Conservation (phyloP, 371 early-diverging fungal species). For the Circinella minor region DNA sequence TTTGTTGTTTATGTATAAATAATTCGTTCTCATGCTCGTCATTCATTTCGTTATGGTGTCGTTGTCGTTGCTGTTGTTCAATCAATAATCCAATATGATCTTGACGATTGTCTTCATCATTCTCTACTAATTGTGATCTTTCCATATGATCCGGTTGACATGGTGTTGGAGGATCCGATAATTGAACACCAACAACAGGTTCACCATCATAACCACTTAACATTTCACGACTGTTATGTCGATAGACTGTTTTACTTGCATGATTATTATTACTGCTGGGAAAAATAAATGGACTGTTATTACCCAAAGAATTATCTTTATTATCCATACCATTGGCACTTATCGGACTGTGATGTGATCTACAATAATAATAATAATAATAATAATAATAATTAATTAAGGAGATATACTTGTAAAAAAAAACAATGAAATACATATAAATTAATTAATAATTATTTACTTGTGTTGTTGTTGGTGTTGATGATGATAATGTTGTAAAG, state of each 20-base stretch:
- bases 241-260: neutral
- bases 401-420: neutral
- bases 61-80: constrained; percentile 15
- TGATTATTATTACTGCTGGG: neutral
- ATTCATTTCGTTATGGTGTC: neutral
- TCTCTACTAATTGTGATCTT: too few relatives aligned
- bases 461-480: neutral
- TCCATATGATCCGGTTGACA: neutral
- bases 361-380: neutral
- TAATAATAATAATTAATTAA: neutral
- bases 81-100: neutral
- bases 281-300: neutral
- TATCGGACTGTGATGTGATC: constrained; percentile 4
- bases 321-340: neutral
- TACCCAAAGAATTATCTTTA: neutral
- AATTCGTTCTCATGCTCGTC: too few relatives aligned
- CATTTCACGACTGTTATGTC: neutral
- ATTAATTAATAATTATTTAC: too few relatives aligned
- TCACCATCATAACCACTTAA: constrained; percentile 5
- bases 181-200: constrained; percentile 40
- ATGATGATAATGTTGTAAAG: neutral
- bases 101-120: constrained; percentile 2
- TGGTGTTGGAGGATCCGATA: constrained; percentile 40
- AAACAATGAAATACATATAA: neutral
- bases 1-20: neutral